phyloP scores from a whole-genome alignment of 2,329 filamentous ascomycete genomes.

The Cordyceps tenuipes region DNA sequence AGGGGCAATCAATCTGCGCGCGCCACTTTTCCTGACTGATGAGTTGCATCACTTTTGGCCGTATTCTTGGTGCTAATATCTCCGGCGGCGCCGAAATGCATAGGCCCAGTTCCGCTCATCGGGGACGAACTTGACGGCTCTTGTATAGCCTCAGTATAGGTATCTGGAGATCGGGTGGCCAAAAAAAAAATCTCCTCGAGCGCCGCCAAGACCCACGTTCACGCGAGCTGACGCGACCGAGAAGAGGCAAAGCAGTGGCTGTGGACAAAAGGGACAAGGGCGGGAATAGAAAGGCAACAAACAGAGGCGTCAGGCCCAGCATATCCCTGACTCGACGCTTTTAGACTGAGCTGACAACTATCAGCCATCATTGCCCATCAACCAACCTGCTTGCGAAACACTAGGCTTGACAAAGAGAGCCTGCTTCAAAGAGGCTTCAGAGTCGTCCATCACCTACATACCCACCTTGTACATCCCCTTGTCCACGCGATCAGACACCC shows the following conservation, averaged over 20 bases:
- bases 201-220: slow-evolving; percentile 10
- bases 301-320: not conserved
- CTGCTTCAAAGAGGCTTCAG: too few relatives aligned
- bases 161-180: not conserved
- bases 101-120: not conserved
- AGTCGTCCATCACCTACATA: too few relatives aligned
- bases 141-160: too few relatives aligned
- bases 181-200: not conserved
- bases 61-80: not conserved
- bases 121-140: not conserved
- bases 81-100: not conserved
- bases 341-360: not conserved
- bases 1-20: not conserved
- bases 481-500: slow-evolving; percentile 10
- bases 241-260: not conserved
- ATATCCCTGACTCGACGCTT: slow-evolving; percentile 4
- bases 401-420: not conserved
- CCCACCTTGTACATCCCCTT: too few relatives aligned
- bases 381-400: not conserved
- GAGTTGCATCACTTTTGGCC: not conserved
- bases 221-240: slow-evolving; percentile 1
- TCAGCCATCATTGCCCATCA: too few relatives aligned
- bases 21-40: not conserved
- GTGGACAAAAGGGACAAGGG: slow-evolving; percentile 3
- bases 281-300: not conserved